Evolutionary conservation across 2,329 filamentous ascomycete species (phyloP), one percentile per base, ranked within the genome.

Genomic region (Diaporthe sp.): DNA sequence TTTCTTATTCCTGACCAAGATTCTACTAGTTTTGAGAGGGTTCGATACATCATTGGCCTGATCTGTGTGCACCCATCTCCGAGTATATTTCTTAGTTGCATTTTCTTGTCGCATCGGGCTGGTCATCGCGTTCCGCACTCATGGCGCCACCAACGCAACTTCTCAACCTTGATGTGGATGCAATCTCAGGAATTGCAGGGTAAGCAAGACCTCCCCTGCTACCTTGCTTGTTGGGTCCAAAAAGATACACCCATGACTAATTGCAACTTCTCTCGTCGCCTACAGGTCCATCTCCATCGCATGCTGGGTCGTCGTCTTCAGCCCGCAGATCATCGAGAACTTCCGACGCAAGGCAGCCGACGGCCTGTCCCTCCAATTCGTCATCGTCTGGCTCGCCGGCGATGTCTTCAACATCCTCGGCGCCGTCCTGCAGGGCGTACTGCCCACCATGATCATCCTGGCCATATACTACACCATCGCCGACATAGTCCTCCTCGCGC

Each of bases 281-380:
- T 79, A 61, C 74, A 94, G 96, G 47, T 98, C 96, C 12, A 96
- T 99, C 78, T 98, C 95, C 59, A 98, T 99, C 81, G 96, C 96
- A 68, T 98, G 96, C 82, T 98, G 97, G 97, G 94, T 98, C 73
- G 94, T 98, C 47, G 97, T 99, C 73, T 99, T 98, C 86, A 97
- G 95, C 0, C 97, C 97, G 2, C 97, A 99, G 79, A 98, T 99
- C 79, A 93, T 98, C 79, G 95, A 98, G 81, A 98, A 98, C 82
- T 98, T 98, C 85, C 92, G 92, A 76, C 91, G 95, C 72, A 87
- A 91, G 77, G 97, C 94, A 53, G 94, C 95, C 73, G 95, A 98
- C 81, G 96, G 95, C 3, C 88, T 98, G 1, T 97, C 94, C 0
- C 90, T 98, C 19, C 93, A 96, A 72, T 99, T 98, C 86, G 92